phyloP scores from a whole-genome alignment of 1,284 basidiomycete species.

The Exsudoporus floridanus region DNA sequence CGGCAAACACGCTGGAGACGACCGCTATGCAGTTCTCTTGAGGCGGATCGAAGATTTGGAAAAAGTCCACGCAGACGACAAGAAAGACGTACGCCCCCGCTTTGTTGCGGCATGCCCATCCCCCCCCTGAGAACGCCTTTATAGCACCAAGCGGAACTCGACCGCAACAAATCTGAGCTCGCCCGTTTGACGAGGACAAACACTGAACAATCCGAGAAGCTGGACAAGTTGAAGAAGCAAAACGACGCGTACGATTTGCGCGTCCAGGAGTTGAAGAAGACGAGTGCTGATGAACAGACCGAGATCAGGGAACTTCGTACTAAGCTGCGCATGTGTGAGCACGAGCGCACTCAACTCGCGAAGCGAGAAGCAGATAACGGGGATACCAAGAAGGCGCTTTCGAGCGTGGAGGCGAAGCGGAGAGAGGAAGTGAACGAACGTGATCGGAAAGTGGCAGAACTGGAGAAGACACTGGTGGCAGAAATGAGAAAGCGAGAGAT shows the following conservation, averaged over 20 bases:
- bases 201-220: conserved; percentile 52
- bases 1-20: conserved; percentile 27
- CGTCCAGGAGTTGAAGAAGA: conserved; percentile 58
- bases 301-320: conserved; percentile 62
- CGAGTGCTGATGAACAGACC: conserved; percentile 47
- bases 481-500: conserved; percentile 54
- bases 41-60: conserved; percentile 69
- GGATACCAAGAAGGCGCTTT: conserved; percentile 54
- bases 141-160: conserved; percentile 62
- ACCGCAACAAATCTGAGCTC: conserved; percentile 57
- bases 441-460: conserved; percentile 53
- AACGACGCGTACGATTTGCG: conserved; percentile 52
- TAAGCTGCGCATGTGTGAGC: conserved; percentile 60
- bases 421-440: conserved; percentile 54
- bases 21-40: conserved; percentile 56
- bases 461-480: conserved; percentile 49
- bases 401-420: conserved; percentile 48
- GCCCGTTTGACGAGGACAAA: conserved; percentile 47
- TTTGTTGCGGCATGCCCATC: background rate
- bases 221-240: conserved; percentile 64
- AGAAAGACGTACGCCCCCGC: conserved; percentile 52
- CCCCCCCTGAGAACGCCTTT: background rate
- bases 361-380: conserved; percentile 51
- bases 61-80: conserved; percentile 60
- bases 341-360: conserved; percentile 52